Evolutionary conservation across 2,329 filamentous ascomycete genomes (phyloP), one percentile per base, ranked within the genome.

Genomic region (Ophiostoma sp.): DNA sequence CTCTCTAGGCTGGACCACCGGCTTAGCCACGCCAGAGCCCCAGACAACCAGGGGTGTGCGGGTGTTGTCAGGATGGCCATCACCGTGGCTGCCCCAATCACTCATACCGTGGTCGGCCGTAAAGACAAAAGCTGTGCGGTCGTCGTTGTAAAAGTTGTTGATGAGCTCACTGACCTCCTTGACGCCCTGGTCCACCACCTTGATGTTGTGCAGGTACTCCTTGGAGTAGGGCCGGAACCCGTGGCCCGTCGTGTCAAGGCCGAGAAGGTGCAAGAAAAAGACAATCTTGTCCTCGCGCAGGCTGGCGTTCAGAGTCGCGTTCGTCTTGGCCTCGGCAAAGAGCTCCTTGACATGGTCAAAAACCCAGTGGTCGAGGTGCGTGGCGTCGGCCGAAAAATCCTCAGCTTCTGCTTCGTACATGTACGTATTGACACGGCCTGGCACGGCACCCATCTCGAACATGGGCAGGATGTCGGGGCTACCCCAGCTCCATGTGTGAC

Each of bases 101-200:
- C 92, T 98, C 95, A 99, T 99, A 18, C 95, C 95, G 77, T 99
- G 95, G 75, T 99, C 95, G 7, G 95, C 95, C 1, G 96, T 99
- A 76, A 99, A 99, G 16, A 99, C 87, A 76, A 94, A 99, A 0
- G 96, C 92, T 0, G 95, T 98, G 77, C 95, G 89, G 67, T 86
- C 89, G 73, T 93, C 89, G 5, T 80, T 83, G 74, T 97, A 99
- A 76, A 98, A 99, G 12, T 89, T 85, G 47, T 96, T 87, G 65
- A 97, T 88, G 67, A 97, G 76, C 71, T 90, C 84, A 0, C 90
- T 89, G 65, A 97, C 89, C 78, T 97, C 90, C 77, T 90, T 83
- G 1, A 99, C 90, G 2, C 95, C 95, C 73, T 92, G 81, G 75
- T 99, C 96, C 45, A 99, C 95, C 47, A 99, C 82, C 77, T 98